A percentile compares a stretch with the other conserved stretches of the same genome.
Evolutionary conservation across 1,284 basidiomycete species (phyloP).

Genomic region (Trametes sp.): DNA sequence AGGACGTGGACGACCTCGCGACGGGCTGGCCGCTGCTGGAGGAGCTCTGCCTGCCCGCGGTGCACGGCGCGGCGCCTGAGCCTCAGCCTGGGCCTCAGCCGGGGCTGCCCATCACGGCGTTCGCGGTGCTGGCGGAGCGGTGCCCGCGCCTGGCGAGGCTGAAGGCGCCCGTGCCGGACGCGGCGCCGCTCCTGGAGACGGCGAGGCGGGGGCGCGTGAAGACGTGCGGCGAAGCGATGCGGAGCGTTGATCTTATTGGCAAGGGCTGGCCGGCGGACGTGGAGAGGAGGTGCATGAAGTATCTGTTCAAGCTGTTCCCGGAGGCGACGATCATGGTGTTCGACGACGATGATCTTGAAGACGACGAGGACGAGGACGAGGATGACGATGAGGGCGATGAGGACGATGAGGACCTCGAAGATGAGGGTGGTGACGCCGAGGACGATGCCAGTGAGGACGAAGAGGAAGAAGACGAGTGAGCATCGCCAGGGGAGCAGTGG

Average conservation of each 20-base stretch:
- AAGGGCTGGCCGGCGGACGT: not conserved
- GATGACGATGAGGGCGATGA: too few species aligned
- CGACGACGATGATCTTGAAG: too few species aligned
- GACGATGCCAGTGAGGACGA: too few species aligned
- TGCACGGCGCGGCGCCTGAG: not conserved
- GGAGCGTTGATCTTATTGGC: not conserved
- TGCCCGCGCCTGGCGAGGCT: slow-evolving; percentile 2
- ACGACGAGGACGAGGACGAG: too few species aligned
- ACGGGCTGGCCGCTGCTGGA: slow-evolving; percentile 3
- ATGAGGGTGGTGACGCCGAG: too few species aligned
- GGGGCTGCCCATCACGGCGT: slow-evolving; percentile 4
- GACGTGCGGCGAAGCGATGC: not conserved
- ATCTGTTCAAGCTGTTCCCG: not conserved
- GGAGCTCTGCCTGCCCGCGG: not conserved
- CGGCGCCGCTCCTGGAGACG: not conserved
- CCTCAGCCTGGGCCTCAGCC: too few species aligned
- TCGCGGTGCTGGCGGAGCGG: not conserved
- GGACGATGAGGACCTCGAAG: too few species aligned
- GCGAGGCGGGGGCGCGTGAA: not conserved
- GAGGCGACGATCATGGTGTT: too few species aligned
- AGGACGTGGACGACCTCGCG: slow-evolving; percentile 1
- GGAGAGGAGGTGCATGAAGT: not conserved
- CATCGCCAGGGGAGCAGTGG: too few species aligned
- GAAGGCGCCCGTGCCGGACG: not conserved
- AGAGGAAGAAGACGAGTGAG: too few species aligned